Evolutionary conservation across 495 filamentous ascomycete genomes (phyloP).

Genomic region (Aspergillus conjunctus): DNA sequence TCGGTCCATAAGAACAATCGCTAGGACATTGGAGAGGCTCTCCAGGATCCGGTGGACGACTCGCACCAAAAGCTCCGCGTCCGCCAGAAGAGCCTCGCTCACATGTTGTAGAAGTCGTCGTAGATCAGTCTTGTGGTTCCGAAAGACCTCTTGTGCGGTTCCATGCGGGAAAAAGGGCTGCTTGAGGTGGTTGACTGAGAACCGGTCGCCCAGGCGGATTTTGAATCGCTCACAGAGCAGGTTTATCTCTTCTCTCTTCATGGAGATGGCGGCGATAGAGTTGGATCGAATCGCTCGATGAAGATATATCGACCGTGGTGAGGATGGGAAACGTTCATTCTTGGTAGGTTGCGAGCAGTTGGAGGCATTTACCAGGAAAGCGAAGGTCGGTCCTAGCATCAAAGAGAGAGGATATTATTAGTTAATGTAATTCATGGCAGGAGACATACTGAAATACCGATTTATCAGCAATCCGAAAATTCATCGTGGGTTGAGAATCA

Average conservation of each 20-base stretch:
- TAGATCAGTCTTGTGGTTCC: conserved; percentile 2
- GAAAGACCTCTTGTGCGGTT: conserved; percentile 14
- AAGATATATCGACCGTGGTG: background rate
- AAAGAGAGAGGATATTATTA: background rate
- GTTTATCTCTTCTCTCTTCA: conserved; percentile 16
- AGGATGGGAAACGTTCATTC: background rate
- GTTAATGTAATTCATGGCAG: background rate
- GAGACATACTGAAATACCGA: background rate
- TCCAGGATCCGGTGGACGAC: background rate
- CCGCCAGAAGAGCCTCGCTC: background rate
- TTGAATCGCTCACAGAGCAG: conserved; percentile 11
- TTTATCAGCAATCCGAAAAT: background rate
- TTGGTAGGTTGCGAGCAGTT: background rate
- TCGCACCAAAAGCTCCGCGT: background rate
- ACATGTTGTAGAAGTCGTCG: background rate
- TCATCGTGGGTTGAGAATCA: background rate
- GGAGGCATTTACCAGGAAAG: background rate
- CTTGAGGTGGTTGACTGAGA: conserved; percentile 5
- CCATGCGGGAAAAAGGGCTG: conserved; percentile 13
- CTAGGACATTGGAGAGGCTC: background rate
- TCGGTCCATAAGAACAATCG: background rate
- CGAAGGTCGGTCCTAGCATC: background rate
- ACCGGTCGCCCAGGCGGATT: background rate
- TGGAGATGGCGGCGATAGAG: background rate
- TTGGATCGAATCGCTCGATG: background rate